A percentile compares a stretch with the other conserved stretches of the same genome.
Evolutionary conservation across 2,329 filamentous ascomycete genomes (phyloP).

Genomic region (Xylariaceae sp.): DNA sequence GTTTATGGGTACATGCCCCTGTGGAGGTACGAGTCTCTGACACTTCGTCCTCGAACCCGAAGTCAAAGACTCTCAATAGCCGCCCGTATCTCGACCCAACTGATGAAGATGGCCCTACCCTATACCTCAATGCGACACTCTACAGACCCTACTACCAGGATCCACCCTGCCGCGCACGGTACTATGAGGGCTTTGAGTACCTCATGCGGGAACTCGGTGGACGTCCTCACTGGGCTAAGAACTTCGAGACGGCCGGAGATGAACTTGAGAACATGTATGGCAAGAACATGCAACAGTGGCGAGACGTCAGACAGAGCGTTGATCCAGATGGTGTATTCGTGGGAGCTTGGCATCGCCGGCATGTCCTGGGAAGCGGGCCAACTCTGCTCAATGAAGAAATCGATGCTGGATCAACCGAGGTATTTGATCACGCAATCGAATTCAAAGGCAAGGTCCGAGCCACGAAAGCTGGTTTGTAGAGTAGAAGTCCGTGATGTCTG

Average conservation of each 20-base stretch:
- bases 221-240: conserved; percentile 89
- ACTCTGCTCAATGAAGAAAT: conserved; percentile 30
- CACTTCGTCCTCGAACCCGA: conserved; percentile 45
- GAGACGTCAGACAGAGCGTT: conserved; percentile 62
- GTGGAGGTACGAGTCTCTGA: conserved; percentile 86
- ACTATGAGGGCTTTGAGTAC: conserved; percentile 89
- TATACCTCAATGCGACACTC: conserved; percentile 87
- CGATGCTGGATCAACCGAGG: conserved; percentile 18
- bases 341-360: conserved; percentile 81
- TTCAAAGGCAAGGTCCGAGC: conserved; percentile 14
- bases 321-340: conserved; percentile 85
- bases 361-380: conserved; percentile 46
- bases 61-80: conserved; percentile 18
- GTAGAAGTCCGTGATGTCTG: too few relatives aligned
- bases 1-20: conserved; percentile 81
- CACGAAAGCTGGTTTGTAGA: too few relatives aligned
- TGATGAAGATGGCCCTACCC: conserved; percentile 61
- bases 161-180: conserved; percentile 69
- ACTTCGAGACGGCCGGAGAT: conserved; percentile 61
- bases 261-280: conserved; percentile 69
- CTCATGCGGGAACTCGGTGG: conserved; percentile 83
- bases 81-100: conserved; percentile 66
- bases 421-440: conserved; percentile 15
- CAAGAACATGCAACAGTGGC: conserved; percentile 61
- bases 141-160: conserved; percentile 78